Evolutionary conservation across 2,329 filamentous ascomycete species (phyloP), one percentile per base, ranked within the genome.

Genomic region (Diaporthe sp.): DNA sequence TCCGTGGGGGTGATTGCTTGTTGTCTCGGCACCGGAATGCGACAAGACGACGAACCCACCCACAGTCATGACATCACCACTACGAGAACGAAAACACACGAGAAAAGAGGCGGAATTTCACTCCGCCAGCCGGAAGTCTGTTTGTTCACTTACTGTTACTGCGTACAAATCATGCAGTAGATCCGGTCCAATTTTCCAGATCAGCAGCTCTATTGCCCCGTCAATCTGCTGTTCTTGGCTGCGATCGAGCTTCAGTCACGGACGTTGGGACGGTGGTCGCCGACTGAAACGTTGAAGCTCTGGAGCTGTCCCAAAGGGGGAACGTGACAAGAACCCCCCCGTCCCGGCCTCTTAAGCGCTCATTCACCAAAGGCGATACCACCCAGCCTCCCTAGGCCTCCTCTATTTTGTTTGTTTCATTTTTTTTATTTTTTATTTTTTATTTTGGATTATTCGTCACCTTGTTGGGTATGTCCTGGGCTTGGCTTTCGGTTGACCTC

Each of bases 21-120:
- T 47, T 47, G 51, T 47, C 39, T 56, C 53, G 42, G 39, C 68
- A 37, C n/a, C 88, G 81, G 72, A 58, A 81, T 85, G 2, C 56
- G 53, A 25, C 56, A 35, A 58, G n/a, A 58, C 6, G 37, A 56
- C 66, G 32, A 51, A 42, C 30, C 42, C 50, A 32, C 53, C 35
- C 25, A 51, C 17, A 59, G 66, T 73, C 65, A 73, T 73, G 72
- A 73, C 72, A 73, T 73, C 72, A 73, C 72, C 72, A 73, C 58
- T 73, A 39, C 30, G 32, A 22, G 63, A 7, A 30, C n/a, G 32
- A 51, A 6, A 68, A 68, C n/a, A 68, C 63, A 53, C 35, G n/a
- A 13, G 61, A 9, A 44, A 27, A 39, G 13, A n/a, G 63, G 47
- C 44, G 63, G 63, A 68, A 68, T 68, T 68, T 50, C 63, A 27